Base-by-base conservation (phyloP, 1,284 basidiomycete species). In the Marasmius oreades region DNA sequence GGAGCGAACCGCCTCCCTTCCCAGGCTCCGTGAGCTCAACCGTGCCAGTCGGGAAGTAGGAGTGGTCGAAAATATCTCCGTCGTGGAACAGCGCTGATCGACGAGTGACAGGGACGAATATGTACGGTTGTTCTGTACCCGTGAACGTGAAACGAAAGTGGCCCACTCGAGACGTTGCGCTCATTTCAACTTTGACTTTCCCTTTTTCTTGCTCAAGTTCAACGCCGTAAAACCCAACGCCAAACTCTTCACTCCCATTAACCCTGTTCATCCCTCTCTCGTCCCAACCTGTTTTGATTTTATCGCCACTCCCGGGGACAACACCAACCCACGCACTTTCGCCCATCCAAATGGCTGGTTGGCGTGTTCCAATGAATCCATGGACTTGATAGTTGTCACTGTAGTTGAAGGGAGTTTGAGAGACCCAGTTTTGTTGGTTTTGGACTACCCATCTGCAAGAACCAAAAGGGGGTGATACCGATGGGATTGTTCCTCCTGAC, bases 261-360 rank as follows among this genome's bases (percentile, higher is more conserved):
- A 70, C 70, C 64, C 90, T 88, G 0, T 60, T 61, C 69, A 92
- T 75, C 0, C 84, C 88, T 6, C 90, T 75, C 22, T 80, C 72
- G n/a, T 81, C 77, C 59, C 89, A 88, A 5, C 66, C 70, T 2
- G 77, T 72, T 50, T 77, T 79, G 2, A 89, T 59, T 28, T 1
- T 61, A 51, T 12, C 81, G 80, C 12, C 22, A 24, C 44, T 45
- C 24, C 90, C 90, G 3, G 88, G 85, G 11, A 80, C 78, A 24
- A 94, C 72, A 14, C 82, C 75, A 5, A 82, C 79, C 26, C 81
- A 82, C 0, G 82, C 90, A 59, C 85, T 89, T 67, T 92, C 90
- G 33, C 90, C 92, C 91, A 94, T 93, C 92, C 92, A 93, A 45
- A 93, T 92, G 0, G 92, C 92, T 0, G 92, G 92, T 64, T 93